Evolutionary conservation across 1,284 basidiomycete species (phyloP).

Genomic region (Malassezia nana): DNA sequence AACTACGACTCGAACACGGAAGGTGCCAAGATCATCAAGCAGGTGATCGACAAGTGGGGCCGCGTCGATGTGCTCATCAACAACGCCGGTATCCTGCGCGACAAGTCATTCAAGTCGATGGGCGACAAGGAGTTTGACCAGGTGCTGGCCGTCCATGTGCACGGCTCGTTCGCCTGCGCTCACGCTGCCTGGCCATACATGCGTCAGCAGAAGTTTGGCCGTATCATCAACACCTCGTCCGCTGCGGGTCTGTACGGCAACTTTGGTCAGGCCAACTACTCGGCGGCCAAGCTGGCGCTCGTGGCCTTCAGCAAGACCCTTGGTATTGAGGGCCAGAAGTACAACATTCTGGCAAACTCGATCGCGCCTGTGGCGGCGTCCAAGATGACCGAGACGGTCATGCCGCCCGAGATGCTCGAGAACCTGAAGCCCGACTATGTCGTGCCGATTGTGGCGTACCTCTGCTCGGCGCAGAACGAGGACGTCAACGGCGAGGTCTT

Average conservation of each 20-base stretch:
- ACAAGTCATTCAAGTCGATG: conserved; percentile 50
- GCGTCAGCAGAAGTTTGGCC: conserved; percentile 63
- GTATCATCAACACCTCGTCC: conserved; percentile 46
- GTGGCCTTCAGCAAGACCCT: conserved; percentile 73
- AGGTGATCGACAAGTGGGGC: conserved; percentile 77
- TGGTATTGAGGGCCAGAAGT: conserved; percentile 73
- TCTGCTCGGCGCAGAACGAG: conserved; percentile 41
- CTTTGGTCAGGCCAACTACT: conserved; percentile 85
- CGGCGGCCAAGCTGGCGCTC: conserved; percentile 52
- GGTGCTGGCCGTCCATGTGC: conserved; percentile 77
- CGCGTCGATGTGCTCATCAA: conserved; percentile 61
- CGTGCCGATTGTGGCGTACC: conserved; percentile 61
- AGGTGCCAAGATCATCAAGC: conserved; percentile 75
- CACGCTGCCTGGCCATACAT: conserved; percentile 95
- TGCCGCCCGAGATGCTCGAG: conserved; percentile 93
- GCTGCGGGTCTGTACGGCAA: conserved; percentile 60
- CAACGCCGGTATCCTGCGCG: conserved; percentile 90
- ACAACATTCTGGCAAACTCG: conserved; percentile 75
- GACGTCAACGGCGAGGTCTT: conserved; percentile 76
- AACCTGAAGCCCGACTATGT: conserved; percentile 88
- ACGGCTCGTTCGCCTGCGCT: conserved; percentile 86
- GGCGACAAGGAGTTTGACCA: conserved; percentile 50
- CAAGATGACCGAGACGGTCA: conserved; percentile 83
- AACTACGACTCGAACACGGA: conserved; percentile 85
- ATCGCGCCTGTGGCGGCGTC: conserved; percentile 92